Evolutionary conservation across 345 rosid genomes (phyloP).

Genomic region (Salix dunnii): DNA sequence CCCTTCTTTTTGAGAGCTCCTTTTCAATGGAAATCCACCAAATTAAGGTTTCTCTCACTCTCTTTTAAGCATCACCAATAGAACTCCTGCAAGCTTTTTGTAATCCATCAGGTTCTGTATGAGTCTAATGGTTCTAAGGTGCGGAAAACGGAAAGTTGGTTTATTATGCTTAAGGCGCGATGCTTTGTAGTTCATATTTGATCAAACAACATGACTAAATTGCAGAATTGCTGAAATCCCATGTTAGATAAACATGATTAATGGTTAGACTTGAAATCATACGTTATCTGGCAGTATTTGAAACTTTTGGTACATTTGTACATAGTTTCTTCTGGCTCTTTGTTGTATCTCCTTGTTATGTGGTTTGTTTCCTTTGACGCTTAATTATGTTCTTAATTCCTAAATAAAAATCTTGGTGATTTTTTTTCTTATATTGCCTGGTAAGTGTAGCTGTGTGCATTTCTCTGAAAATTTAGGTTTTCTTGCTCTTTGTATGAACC

Average conservation of each 20-base stretch:
- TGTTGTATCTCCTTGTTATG: not conserved
- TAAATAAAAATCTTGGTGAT: not conserved
- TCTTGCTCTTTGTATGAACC: not conserved
- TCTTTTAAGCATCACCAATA: not conserved
- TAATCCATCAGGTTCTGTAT: not conserved
- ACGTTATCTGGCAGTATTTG: not conserved
- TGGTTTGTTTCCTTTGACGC: not conserved
- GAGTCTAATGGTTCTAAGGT: not conserved
- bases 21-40: slow-evolving; percentile 94
- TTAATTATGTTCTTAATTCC: not conserved
- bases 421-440: not conserved
- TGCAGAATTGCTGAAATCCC: not conserved
- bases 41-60: slow-evolving; percentile 61
- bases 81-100: not conserved
- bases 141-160: not conserved
- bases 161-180: not conserved
- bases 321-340: not conserved
- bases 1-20: slow-evolving; percentile 94
- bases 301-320: not conserved
- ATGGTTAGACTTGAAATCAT: not conserved
- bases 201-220: not conserved
- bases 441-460: not conserved
- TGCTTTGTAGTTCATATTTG: not conserved
- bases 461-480: not conserved
- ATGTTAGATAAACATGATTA: not conserved